Evolutionary conservation across 257 asterid genomes (phyloP).

Genomic region (Ilex asprella): DNA sequence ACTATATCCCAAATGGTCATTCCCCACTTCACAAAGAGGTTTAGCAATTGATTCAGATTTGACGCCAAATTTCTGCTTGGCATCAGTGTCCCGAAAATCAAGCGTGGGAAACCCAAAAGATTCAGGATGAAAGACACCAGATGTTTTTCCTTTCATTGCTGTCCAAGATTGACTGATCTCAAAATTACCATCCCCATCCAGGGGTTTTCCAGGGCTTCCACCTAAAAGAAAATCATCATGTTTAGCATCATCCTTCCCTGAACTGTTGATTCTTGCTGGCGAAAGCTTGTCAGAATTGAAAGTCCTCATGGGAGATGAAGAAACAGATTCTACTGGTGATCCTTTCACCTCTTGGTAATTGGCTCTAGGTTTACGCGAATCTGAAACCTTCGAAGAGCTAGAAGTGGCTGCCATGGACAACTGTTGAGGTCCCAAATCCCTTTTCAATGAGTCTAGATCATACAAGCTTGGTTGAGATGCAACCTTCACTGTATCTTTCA

Average conservation of each 20-base stretch:
- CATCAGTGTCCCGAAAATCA: constrained; percentile 14
- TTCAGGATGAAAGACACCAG: constrained; percentile 16
- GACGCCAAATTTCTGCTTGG: constrained; percentile 9
- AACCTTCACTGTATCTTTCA: constrained; percentile 26
- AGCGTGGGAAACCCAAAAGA: constrained; percentile 11
- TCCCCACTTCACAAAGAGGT: constrained; percentile 16
- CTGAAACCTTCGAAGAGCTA: constrained; percentile 89
- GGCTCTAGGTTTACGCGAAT: constrained; percentile 49
- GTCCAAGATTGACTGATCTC: constrained; percentile 20
- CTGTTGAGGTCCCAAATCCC: constrained; percentile 65
- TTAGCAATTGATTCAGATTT: constrained; percentile 5
- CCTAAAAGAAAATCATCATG: constrained; percentile 18
- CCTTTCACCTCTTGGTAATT: constrained; percentile 48
- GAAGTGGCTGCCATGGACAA: constrained; percentile 72
- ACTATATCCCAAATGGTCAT: constrained; percentile 14
- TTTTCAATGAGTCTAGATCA: constrained; percentile 53
- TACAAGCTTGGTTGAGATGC: constrained; percentile 35
- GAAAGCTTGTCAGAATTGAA: constrained; percentile 30
- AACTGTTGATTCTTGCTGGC: constrained; percentile 25
- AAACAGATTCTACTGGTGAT: constrained; percentile 87
- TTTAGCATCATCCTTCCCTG: constrained; percentile 29
- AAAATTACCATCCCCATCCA: constrained; percentile 29
- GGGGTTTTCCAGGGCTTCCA: constrained; percentile 28
- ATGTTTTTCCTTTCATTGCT: constrained; percentile 27
- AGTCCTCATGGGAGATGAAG: constrained; percentile 76